These are phyloP conservation scores for Lentinula guzmanii DNA, from an alignment of 768 basidiomycete species.

Conservation along the genomic window DNA sequence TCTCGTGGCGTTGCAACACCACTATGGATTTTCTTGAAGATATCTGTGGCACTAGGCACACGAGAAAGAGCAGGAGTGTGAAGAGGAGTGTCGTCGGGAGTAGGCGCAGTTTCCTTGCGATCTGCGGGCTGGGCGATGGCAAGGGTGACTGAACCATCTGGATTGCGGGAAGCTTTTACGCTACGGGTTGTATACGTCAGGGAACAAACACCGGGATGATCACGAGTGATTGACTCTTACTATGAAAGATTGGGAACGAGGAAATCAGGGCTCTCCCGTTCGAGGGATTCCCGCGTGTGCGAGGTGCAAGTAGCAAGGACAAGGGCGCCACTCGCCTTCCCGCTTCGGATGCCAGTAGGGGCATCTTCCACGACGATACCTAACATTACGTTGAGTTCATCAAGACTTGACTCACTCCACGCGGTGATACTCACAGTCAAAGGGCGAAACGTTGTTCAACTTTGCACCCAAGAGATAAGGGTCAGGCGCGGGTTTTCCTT, in stretches of 20 bases:
- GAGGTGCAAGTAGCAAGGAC: conserved; percentile 62
- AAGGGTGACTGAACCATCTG: conserved; percentile 4
- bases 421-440: conserved; percentile 25
- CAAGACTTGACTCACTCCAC: background rate
- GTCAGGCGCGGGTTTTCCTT: conserved; percentile 66
- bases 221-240: conserved; percentile 24
- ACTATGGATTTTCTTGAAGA: background rate
- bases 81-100: conserved; percentile 9
- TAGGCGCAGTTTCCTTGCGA: conserved; percentile 6
- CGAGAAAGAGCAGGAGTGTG: conserved; percentile 9
- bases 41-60: conserved; percentile 4
- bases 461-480: conserved; percentile 64
- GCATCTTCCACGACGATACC: conserved; percentile 69
- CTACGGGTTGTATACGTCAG: background rate
- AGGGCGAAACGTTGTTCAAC: conserved; percentile 33
- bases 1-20: conserved; percentile 1
- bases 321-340: conserved; percentile 53
- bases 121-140: conserved; percentile 8
- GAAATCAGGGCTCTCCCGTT: conserved; percentile 37
- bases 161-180: conserved; percentile 7
- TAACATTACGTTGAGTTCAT: conserved; percentile 4
- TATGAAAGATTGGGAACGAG: conserved; percentile 48
- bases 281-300: conserved; percentile 46
- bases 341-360: conserved; percentile 57
- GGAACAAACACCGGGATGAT: background rate